Evolutionary conservation across 345 rosid species (phyloP), one percentile per base, ranked within the genome.

Genomic region (Fremontodendron californicum): DNA sequence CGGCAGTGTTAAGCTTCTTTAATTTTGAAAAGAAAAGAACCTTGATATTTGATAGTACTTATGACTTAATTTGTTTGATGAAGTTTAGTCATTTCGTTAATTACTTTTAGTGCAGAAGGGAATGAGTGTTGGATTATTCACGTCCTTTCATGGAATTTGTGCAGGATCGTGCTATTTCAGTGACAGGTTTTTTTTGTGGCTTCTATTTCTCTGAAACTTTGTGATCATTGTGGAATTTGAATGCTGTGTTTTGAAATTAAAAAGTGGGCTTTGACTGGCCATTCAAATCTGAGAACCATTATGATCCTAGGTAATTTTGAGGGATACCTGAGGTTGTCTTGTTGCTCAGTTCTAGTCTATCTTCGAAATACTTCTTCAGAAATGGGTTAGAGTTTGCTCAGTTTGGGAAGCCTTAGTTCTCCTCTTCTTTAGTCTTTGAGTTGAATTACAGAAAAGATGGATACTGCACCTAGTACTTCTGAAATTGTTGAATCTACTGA

Each of bases 401-500:
- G 16, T 33, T 60, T 77, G 73, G 9, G 5, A 40, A 43, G 74
- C 40, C 31, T 29, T 45, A 51, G 69, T 46, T 55, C 8, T 71
- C n/a, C n/a, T n/a, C 73, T 71, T 52, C 16, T 61, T 31, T 67
- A 70, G 75, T 78, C 16, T 58, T 78, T 65, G 54, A 73, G 75
- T n/a, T 83, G 77, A 63, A 76, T 78, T 19, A 21, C 2, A 29
- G 73, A 16, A 43, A 63, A 75, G 75, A 89, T 89, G 90, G 85
- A 86, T 78, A 18, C 71, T 9, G 19, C 73, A n/a, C 54, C 84
- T 13, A 81, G 77, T 73, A 81, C 84, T 48, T 84, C 84, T 76
- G 97, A 92, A 81, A 92, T 92, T 60, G 83, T 85, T 51, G 94
- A 92, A 81, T 77, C 89, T 6, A 77, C 75, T 52, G 89, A 88